phyloP scores from a whole-genome alignment of 345 rosid species.

The Pistacia atlantica region DNA sequence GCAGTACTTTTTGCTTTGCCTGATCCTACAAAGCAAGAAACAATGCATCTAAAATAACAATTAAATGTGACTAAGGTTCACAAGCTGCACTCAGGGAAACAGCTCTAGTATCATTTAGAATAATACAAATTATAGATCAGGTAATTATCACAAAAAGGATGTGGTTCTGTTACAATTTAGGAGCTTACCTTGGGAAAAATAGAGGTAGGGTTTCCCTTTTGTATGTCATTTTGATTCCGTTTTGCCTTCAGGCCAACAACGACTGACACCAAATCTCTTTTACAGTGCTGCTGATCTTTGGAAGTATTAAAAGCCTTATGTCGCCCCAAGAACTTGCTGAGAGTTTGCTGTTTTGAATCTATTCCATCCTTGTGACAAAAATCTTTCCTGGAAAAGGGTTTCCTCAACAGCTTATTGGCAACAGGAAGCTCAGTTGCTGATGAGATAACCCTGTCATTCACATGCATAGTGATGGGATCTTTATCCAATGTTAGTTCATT shows the following conservation, averaged over 20 bases:
- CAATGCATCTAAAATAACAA: conserved; percentile 1
- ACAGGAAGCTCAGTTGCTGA: conserved; percentile 22
- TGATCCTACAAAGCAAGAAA: conserved; percentile 47
- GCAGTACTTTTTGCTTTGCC: conserved; percentile 46
- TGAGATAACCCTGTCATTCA: conserved; percentile 17
- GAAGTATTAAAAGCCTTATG: conserved; percentile 29
- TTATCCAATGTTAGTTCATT: conserved; percentile 24
- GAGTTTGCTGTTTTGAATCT: conserved; percentile 37
- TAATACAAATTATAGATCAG: background rate
- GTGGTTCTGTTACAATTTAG: background rate
- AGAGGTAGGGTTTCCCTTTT: conserved; percentile 32
- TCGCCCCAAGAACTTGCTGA: conserved; percentile 32
- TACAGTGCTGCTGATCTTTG: conserved; percentile 40
- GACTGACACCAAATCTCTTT: conserved; percentile 31
- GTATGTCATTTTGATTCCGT: conserved; percentile 31
- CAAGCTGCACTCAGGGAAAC: background rate
- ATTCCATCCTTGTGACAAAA: conserved; percentile 22
- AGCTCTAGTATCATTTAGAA: background rate
- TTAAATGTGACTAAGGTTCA: background rate
- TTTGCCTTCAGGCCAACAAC: conserved; percentile 29
- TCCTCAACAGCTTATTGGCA: conserved; percentile 28
- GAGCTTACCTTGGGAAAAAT: conserved; percentile 37
- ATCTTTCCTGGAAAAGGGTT: conserved; percentile 32
- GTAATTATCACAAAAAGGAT: background rate
- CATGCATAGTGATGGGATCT: conserved; percentile 23